Base-by-base conservation (phyloP, 768 basidiomycete species). In the Suillus spraguei region DNA sequence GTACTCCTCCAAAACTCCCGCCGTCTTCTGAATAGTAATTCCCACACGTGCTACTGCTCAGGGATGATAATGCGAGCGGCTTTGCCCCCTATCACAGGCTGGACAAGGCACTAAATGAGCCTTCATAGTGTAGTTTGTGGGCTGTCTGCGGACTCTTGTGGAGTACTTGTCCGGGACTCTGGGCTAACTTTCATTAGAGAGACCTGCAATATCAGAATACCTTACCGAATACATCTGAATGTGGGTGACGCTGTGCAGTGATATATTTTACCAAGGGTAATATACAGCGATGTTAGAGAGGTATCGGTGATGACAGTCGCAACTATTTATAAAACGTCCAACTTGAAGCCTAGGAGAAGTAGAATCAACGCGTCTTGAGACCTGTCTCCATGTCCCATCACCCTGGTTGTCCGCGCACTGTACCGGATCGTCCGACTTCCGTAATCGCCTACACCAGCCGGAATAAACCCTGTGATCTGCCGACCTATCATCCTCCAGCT, bases 401-500 rank as follows among this genome's bases (percentile, higher is more conserved):
- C 20, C 52, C 52, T 35, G 52, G 1, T 13, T 53, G 11, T 53
- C 33, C 17, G 20, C 32, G 6, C 20, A n/a, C 33, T 13, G 20
- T 33, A 53, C 11, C 35, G 20, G 20, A 33, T 53, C 33, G 33
- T 53, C 33, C 11, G 33, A 28, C 28, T 28, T 28, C 28, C 20
- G 10, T 20, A 53, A 53, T 53, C 4, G 32, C 33, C 35, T 53
- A 20, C 17, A 53, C 52, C 33, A 53, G 52, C 32, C 11, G 52
- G 52, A 53, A 53, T 17, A 20, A 53, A 53, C 11, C 52, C 52
- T 53, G 52, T 35, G 33, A 53, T 53, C 32, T n/a, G 52, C 33
- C 33, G 52, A 35, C 52, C 52, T 35, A 35, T 4, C 1, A 4
- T 35, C 35, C 52, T 53, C 52, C 52, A 53, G 20, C 52, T 35